A percentile compares a stretch with the other conserved stretches of the same genome.
phyloP scores from a whole-genome alignment of 2,329 filamentous ascomycete genomes.

The Verticillium nonalfalfae region DNA sequence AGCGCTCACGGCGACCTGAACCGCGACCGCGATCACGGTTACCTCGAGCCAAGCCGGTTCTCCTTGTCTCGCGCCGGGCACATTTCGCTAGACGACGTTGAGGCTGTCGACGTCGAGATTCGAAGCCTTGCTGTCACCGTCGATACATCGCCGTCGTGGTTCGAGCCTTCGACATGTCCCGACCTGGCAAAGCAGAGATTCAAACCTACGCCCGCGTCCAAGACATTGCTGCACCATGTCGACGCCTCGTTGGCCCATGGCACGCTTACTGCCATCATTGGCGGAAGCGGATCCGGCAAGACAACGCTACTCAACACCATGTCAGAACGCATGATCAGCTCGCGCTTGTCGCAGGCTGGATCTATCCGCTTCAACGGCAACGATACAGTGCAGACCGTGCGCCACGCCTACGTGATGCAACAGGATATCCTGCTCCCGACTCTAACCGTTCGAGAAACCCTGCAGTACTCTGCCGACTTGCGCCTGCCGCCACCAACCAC shows the following conservation, averaged over 20 bases:
- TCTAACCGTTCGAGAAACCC: slow-evolving; percentile 68
- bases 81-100: slow-evolving; percentile 45
- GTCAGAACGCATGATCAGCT: slow-evolving; percentile 60
- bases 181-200: slow-evolving; percentile 30
- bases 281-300: slow-evolving; percentile 68
- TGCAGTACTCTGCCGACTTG: slow-evolving; percentile 67
- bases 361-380: slow-evolving; percentile 55
- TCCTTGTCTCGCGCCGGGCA: slow-evolving; percentile 26
- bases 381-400: slow-evolving; percentile 43
- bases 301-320: slow-evolving; percentile 66
- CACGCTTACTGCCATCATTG: slow-evolving; percentile 68
- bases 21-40: background rate
- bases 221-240: slow-evolving; percentile 56
- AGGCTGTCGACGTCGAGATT: slow-evolving; percentile 46
- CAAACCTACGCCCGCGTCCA: slow-evolving; percentile 30
- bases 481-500: slow-evolving; percentile 59
- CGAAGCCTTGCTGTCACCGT: slow-evolving; percentile 49
- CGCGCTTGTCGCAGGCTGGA: slow-evolving; percentile 45
- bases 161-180: slow-evolving; percentile 39
- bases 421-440: slow-evolving; percentile 69
- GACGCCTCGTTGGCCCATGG: slow-evolving; percentile 58
- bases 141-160: slow-evolving; percentile 49
- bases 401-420: slow-evolving; percentile 69
- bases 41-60: slow-evolving; percentile 11
- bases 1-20: slow-evolving; percentile 7